A percentile compares a stretch with the other conserved stretches of the same genome.
Conservation (phyloP, 176 grass and related monocot species). For the Stipa capillata region DNA sequence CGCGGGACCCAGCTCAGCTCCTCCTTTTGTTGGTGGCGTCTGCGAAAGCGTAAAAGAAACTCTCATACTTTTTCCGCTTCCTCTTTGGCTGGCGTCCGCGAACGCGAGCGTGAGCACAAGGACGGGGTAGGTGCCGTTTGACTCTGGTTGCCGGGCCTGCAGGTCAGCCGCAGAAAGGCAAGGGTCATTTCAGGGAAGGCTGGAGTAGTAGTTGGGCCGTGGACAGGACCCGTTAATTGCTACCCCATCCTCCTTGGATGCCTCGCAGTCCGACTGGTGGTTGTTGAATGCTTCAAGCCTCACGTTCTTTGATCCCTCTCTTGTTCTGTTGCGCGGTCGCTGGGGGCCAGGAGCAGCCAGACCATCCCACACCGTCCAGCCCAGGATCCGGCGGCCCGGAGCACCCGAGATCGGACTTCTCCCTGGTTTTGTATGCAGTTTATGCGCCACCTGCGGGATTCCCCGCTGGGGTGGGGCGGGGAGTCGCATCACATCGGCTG, state of each 20-base stretch:
- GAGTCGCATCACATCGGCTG: too few relatives aligned
- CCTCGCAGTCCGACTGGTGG: too few relatives aligned
- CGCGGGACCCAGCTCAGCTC: neutral
- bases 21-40: neutral
- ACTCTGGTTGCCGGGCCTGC: neutral
- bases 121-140: constrained; percentile 17
- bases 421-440: constrained; percentile 14
- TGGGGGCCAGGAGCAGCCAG: too few relatives aligned
- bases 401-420: constrained; percentile 27
- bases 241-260: neutral
- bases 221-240: constrained; percentile 2
- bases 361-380: too few relatives aligned
- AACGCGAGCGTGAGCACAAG: too few relatives aligned
- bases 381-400: neutral
- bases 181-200: neutral
- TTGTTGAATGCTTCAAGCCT: neutral
- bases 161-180: neutral
- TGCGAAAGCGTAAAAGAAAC: neutral
- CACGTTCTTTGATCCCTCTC: constrained; percentile 33
- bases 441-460: too few relatives aligned
- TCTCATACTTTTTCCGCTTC: too few relatives aligned
- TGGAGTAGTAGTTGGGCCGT: neutral
- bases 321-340: neutral
- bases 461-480: too few relatives aligned
- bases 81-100: neutral